A percentile compares a stretch with the other conserved stretches of the same genome.
phyloP scores from a whole-genome alignment of 805 yeast species.

The Kazachstania taianensis region DNA sequence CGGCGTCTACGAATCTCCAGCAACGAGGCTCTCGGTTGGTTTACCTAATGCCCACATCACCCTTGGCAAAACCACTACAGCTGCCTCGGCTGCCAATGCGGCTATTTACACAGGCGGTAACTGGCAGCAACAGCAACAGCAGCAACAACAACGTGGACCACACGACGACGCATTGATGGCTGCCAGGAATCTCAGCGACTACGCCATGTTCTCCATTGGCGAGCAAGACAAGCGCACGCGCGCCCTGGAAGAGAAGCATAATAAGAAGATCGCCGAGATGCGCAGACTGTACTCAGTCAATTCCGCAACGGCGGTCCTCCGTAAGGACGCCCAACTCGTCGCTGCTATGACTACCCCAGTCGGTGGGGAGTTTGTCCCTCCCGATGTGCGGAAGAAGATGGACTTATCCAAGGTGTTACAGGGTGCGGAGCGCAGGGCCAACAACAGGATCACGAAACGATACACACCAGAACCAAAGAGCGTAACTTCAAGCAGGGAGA shows the following conservation, averaged over 20 bases:
- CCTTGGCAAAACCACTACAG: slow-evolving; percentile 38
- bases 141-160: slow-evolving; percentile 5
- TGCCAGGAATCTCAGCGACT: slow-evolving; percentile 26
- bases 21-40: slow-evolving; percentile 40
- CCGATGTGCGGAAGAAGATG: slow-evolving; percentile 13
- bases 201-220: slow-evolving; percentile 18
- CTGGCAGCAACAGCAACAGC: not conserved
- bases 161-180: slow-evolving; percentile 35
- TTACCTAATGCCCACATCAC: slow-evolving; percentile 47
- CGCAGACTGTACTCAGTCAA: slow-evolving; percentile 2
- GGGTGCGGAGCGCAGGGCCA: slow-evolving; percentile 25
- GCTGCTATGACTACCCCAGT: not conserved
- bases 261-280: not conserved
- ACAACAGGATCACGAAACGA: slow-evolving; percentile 17
- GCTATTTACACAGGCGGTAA: no score
- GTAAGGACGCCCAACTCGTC: not conserved
- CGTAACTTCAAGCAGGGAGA: slow-evolving; percentile 6
- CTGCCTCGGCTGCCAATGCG: slow-evolving; percentile 46
- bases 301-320: slow-evolving; percentile 2
- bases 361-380: not conserved
- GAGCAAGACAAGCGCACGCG: slow-evolving; percentile 30
- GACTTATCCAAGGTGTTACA: slow-evolving; percentile 22
- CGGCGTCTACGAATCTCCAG: slow-evolving; percentile 43
- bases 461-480: slow-evolving; percentile 6
- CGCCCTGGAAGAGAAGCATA: slow-evolving; percentile 25